phyloP scores from a whole-genome alignment of 345 rosid genomes.

The Geranium rotundifolium region DNA sequence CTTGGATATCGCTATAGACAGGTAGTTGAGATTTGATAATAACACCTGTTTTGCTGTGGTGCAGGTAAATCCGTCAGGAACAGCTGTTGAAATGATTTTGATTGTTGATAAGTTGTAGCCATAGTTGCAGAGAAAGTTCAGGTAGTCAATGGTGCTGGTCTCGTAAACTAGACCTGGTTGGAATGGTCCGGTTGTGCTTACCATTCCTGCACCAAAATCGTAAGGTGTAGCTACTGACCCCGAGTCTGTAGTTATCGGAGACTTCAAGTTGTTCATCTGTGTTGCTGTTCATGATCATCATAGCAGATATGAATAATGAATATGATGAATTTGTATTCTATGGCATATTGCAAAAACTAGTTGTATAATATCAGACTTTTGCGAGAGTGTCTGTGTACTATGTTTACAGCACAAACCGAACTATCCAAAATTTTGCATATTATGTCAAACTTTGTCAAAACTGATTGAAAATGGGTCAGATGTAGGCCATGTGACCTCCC shows the following conservation, averaged over 20 bases:
- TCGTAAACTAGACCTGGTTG: conserved; percentile 65
- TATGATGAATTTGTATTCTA: no score
- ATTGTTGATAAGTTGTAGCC: conserved; percentile 37
- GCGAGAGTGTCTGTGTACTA: no score
- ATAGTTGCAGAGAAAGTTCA: conserved; percentile 58
- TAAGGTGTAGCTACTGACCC: conserved; percentile 55
- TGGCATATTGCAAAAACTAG: no score
- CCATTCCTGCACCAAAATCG: conserved; percentile 62
- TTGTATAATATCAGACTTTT: no score
- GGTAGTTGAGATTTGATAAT: conserved; percentile 58
- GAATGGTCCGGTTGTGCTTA: conserved; percentile 36
- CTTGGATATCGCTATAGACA: conserved; percentile 51
- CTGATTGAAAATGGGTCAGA: no score
- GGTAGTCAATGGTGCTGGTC: conserved; percentile 46
- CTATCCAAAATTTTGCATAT: no score
- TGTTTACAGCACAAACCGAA: no score
- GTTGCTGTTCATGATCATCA: conserved; percentile 28
- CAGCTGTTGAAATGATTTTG: conserved; percentile 23
- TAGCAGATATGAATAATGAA: no score
- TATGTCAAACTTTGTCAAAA: no score
- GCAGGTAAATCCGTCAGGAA: conserved; percentile 42
- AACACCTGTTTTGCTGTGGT: conserved; percentile 30
- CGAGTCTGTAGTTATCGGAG: conserved; percentile 36
- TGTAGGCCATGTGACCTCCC: no score
- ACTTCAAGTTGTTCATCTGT: conserved; percentile 44